Conservation (phyloP, 2,329 filamentous ascomycete genomes). For the Chlorencoelia australis region DNA sequence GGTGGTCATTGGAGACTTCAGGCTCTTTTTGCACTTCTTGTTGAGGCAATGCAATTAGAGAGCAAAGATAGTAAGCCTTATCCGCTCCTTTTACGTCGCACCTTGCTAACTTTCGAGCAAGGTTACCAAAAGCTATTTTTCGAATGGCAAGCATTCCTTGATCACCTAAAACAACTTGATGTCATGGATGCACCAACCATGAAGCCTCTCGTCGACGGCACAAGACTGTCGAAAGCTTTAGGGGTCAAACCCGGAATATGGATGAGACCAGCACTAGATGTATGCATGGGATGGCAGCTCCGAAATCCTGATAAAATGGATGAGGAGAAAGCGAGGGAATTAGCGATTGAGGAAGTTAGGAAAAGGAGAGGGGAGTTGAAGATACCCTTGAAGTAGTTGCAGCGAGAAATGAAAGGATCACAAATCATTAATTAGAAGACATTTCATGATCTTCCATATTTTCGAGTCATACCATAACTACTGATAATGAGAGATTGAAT, state of each 20-base stretch:
- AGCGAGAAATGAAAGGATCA: no score
- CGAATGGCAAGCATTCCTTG: constrained; percentile 45
- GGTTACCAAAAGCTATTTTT: constrained; percentile 31
- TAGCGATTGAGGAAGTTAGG: constrained; percentile 50
- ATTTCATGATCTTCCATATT: no score
- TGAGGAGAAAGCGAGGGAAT: constrained; percentile 39
- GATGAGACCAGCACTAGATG: constrained; percentile 70
- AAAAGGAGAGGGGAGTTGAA: constrained; percentile 22
- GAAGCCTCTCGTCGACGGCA: constrained; percentile 64
- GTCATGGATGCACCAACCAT: constrained; percentile 47
- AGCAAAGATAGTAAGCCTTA: not conserved
- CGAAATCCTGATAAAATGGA: constrained; percentile 61
- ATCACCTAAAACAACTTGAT: constrained; percentile 44
- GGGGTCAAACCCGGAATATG: constrained; percentile 65
- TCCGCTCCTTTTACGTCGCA: not conserved
- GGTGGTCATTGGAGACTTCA: constrained; percentile 60
- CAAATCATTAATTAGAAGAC: no score
- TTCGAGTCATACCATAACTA: no score
- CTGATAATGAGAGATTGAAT: no score
- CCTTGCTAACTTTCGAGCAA: constrained; percentile 3
- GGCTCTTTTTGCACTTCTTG: constrained; percentile 55
- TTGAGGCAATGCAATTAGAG: constrained; percentile 44
- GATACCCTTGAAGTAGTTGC: constrained; percentile 16
- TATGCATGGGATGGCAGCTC: constrained; percentile 82
- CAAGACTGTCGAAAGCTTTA: constrained; percentile 57